phyloP scores from a whole-genome alignment of 768 basidiomycete species.

The Pleurotus pulmonarius region DNA sequence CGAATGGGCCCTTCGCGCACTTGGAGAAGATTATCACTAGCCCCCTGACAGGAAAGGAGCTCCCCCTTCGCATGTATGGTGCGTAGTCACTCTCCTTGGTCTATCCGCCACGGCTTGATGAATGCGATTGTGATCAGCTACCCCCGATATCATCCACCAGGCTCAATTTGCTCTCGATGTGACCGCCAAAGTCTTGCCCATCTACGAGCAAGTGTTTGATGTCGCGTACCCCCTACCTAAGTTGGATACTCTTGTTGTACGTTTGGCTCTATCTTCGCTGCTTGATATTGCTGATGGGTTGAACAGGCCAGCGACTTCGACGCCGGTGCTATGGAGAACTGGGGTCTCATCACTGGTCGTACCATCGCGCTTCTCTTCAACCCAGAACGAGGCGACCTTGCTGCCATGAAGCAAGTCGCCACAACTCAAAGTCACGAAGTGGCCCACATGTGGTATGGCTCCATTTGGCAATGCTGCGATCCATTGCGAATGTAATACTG shows the following conservation, averaged over 20 bases:
- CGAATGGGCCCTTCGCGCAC: slow-evolving; percentile 74
- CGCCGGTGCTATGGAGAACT: slow-evolving; percentile 92
- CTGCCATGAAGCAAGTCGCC: slow-evolving; percentile 77
- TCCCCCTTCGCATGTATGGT: slow-evolving; percentile 87
- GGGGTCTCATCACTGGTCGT: slow-evolving; percentile 89
- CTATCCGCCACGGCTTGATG: neutral
- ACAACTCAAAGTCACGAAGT: slow-evolving; percentile 82
- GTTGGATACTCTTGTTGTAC: slow-evolving; percentile 84
- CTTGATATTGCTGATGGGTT: neutral
- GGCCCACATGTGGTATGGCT: slow-evolving; percentile 70
- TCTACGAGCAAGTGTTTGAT: slow-evolving; percentile 93
- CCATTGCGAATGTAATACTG: neutral
- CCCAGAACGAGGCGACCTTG: slow-evolving; percentile 66
- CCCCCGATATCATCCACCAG: slow-evolving; percentile 78
- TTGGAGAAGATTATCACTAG: slow-evolving; percentile 75
- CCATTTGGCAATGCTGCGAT: neutral
- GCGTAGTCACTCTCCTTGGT: slow-evolving; percentile 13
- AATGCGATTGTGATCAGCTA: slow-evolving; percentile 42
- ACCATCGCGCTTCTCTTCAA: slow-evolving; percentile 80
- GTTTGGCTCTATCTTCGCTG: slow-evolving; percentile 17
- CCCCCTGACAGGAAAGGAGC: slow-evolving; percentile 72
- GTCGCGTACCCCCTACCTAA: slow-evolving; percentile 93
- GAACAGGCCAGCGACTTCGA: slow-evolving; percentile 80
- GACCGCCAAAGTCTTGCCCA: slow-evolving; percentile 73
- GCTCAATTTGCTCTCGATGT: slow-evolving; percentile 86